Evolutionary conservation across 2,329 filamentous ascomycete species (phyloP), one percentile per base, ranked within the genome.

Genomic region (Trichophyton rubrum): DNA sequence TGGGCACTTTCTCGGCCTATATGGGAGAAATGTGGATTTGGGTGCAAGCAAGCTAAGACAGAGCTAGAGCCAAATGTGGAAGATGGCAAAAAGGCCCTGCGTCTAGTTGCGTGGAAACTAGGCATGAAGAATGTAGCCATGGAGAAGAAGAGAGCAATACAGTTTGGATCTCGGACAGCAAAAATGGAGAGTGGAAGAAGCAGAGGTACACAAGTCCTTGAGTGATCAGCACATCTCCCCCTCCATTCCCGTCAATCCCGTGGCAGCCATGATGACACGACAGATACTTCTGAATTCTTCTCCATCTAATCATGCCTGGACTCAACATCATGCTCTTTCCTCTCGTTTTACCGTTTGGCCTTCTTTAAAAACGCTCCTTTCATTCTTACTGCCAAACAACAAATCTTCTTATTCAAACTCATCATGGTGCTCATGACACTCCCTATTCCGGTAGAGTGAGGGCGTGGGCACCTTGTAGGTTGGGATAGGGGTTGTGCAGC

Each of bases 101-200:
- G 93, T 22, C 78, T 95, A 22, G 74, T 96, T 22, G 90, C 91
- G 0, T 82, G 85, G 72, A 80, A 84, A 33, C 74, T 96, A 40
- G 88, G 86, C 2, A 85, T 97, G 82, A 72, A 72, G 1, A 75
- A 74, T 4, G 88, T 90, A 1, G 86, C 92, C 3, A 76, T 76
- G n/a, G 91, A 97, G 74, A 96, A 93, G 80, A 99, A 99, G 75
- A 81, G 91, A 69, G 92, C 92, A 17, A 90, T 91, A 61, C 89
- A 93, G 73, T 93, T 93, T 68, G 89, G 89, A 13, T 84, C 89
- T 2, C 79, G 88, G 66, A 91, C 88, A 2, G 89, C 89, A 13
- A 93, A 91, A 76, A 91, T 92, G 85, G 85, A 90, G 69, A 74
- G 68, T 55, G 74, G 78, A 41, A 83, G 78, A 67, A 81, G 81